These are phyloP conservation scores for Penicillium sp. DNA, from an alignment of 2,329 filamentous ascomycete genomes.

Conservation along the genomic window DNA sequence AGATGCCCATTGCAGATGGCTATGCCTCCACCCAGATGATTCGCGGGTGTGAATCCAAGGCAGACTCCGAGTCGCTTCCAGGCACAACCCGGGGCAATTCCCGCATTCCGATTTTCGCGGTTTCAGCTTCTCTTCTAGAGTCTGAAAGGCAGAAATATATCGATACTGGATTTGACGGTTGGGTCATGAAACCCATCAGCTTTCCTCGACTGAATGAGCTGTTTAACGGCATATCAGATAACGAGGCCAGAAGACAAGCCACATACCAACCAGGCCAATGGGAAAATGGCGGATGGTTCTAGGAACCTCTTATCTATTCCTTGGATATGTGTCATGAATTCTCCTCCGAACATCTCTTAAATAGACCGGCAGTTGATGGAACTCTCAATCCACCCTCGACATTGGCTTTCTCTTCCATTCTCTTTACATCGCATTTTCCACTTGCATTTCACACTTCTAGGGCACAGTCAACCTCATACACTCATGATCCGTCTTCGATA, in stretches of 20 bases:
- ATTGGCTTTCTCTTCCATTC: no score
- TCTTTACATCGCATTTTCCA: no score
- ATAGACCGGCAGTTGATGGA: neutral
- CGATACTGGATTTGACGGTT: conserved; percentile 80
- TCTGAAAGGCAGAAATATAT: conserved; percentile 68
- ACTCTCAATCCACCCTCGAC: no score
- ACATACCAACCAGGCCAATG: conserved; percentile 72
- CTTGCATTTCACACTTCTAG: no score
- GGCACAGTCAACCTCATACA: no score
- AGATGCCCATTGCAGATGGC: conserved; percentile 98
- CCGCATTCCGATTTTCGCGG: conserved; percentile 79
- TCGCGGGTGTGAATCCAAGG: conserved; percentile 65
- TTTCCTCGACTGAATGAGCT: conserved; percentile 72
- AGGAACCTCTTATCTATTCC: conserved; percentile 13
- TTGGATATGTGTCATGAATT: neutral
- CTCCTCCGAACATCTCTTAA: neutral
- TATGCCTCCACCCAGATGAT: conserved; percentile 82
- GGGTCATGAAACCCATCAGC: conserved; percentile 87
- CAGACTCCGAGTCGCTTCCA: conserved; percentile 56
- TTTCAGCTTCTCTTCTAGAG: conserved; percentile 81
- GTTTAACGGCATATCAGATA: conserved; percentile 67
- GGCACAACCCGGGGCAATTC: conserved; percentile 60
- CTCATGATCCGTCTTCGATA: no score
- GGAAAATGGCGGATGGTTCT: conserved; percentile 86
- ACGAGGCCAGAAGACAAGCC: conserved; percentile 58